These are phyloP conservation scores for Pestalotiopsis sp. DNA, from an alignment of 2,329 filamentous ascomycete species.

Conservation along the genomic window DNA sequence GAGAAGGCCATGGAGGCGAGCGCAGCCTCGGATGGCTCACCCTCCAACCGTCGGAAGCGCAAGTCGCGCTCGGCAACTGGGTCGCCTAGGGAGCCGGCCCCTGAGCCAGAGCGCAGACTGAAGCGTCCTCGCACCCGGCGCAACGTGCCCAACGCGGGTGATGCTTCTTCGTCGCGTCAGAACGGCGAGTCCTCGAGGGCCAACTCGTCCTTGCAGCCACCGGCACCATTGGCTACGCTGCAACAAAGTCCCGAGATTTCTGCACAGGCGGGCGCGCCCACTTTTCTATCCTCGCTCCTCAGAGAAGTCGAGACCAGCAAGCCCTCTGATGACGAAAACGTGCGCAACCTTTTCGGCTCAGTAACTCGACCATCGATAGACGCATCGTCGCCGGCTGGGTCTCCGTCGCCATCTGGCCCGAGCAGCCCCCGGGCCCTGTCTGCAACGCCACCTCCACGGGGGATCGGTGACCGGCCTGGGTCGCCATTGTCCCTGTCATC, in stretches of 20 bases:
- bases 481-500: conserved; percentile 69
- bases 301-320: conserved; percentile 79
- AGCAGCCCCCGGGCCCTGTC: conserved; percentile 70
- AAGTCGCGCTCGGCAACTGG: conserved; percentile 70
- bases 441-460: conserved; percentile 68
- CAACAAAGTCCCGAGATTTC: background rate
- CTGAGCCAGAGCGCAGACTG: conserved; percentile 77
- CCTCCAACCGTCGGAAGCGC: conserved; percentile 66
- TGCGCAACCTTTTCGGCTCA: conserved; percentile 41
- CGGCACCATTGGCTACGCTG: background rate
- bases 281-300: conserved; percentile 83
- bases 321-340: conserved; percentile 58
- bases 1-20: conserved; percentile 77
- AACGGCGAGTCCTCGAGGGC: conserved; percentile 4
- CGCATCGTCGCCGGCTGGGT: conserved; percentile 66
- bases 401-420: conserved; percentile 64
- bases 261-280: conserved; percentile 52
- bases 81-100: conserved; percentile 68
- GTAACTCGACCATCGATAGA: conserved; percentile 28
- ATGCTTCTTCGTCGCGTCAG: conserved; percentile 44
- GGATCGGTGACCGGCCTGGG: conserved; percentile 62
- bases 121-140: conserved; percentile 85
- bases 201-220: background rate
- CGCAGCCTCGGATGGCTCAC: conserved; percentile 47
- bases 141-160: conserved; percentile 43